Conservation (phyloP, 441 rosid species). For the Metrosideros polymorpha region DNA sequence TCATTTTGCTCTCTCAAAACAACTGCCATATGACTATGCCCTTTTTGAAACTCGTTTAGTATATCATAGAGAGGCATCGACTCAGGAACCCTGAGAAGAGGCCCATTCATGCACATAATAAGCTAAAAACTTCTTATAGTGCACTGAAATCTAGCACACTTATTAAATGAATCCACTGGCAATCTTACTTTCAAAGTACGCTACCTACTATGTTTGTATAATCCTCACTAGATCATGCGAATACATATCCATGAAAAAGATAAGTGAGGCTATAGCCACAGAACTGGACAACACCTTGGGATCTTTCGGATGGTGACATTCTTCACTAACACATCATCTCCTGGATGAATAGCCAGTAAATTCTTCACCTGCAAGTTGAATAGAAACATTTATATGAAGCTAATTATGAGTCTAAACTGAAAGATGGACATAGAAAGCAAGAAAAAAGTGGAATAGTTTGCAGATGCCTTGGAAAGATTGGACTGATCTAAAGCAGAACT, state of each 20-base stretch:
- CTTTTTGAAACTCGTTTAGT: conserved; percentile 53
- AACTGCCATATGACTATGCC: conserved; percentile 59
- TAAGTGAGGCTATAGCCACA: not conserved
- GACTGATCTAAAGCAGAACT: not conserved
- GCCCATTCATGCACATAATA: not conserved
- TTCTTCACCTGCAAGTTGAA: conserved; percentile 21
- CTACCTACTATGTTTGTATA: not conserved
- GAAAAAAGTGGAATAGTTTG: not conserved
- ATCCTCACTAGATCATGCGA: not conserved
- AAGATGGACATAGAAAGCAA: not conserved
- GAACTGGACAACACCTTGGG: conserved; percentile 17
- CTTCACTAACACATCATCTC: conserved; percentile 20
- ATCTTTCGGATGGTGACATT: conserved; percentile 25
- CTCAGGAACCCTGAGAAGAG: conserved; percentile 27
- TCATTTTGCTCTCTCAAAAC: conserved; percentile 20
- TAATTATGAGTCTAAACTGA: too few species aligned
- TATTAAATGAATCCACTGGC: not conserved
- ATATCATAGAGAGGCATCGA: conserved; percentile 43
- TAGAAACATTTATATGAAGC: too few species aligned
- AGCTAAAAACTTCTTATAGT: not conserved
- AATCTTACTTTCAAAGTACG: not conserved
- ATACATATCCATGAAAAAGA: not conserved
- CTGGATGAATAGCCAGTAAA: conserved; percentile 19
- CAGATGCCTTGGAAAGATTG: not conserved
- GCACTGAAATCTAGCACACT: not conserved